phyloP scores from a whole-genome alignment of 1,284 basidiomycete genomes.

The Testicularia cyperi region DNA sequence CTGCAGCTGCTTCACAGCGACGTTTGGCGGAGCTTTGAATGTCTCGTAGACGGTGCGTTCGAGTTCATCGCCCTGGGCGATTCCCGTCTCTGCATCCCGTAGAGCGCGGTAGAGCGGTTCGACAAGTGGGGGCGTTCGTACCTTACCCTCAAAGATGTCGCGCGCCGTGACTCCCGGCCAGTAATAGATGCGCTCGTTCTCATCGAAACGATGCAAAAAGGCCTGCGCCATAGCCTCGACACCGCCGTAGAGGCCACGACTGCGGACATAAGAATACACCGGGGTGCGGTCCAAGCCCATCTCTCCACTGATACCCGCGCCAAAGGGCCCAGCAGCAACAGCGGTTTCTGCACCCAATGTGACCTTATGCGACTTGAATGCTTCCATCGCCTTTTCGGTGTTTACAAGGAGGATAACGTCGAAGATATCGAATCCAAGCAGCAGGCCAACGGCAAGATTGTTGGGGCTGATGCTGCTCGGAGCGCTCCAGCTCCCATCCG shows the following conservation, averaged over 20 bases:
- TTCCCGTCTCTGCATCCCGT: slow-evolving; percentile 64
- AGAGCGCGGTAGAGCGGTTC: slow-evolving; percentile 62
- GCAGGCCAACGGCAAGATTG: slow-evolving; percentile 61
- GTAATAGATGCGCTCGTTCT: slow-evolving; percentile 57
- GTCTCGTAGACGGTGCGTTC: slow-evolving; percentile 50
- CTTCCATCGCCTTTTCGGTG: slow-evolving; percentile 63
- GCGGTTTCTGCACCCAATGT: slow-evolving; percentile 64
- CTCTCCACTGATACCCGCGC: slow-evolving; percentile 63
- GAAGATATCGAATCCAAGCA: slow-evolving; percentile 54
- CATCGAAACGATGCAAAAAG: slow-evolving; percentile 51
- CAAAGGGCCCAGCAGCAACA: slow-evolving; percentile 65
- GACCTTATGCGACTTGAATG: slow-evolving; percentile 64
- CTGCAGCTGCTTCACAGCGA: slow-evolving; percentile 18
- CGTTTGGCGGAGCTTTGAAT: slow-evolving; percentile 17
- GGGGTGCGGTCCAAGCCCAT: slow-evolving; percentile 60
- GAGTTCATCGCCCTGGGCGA: slow-evolving; percentile 62
- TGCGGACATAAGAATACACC: slow-evolving; percentile 58
- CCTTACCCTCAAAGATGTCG: slow-evolving; percentile 53
- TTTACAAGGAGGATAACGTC: slow-evolving; percentile 62
- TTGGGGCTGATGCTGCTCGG: slow-evolving; percentile 64
- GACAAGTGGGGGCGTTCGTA: slow-evolving; percentile 62
- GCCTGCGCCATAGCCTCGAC: slow-evolving; percentile 55
- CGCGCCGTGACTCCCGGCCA: slow-evolving; percentile 53
- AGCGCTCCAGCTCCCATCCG: slow-evolving; percentile 63
- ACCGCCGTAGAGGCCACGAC: slow-evolving; percentile 57